A percentile compares a stretch with the other conserved stretches of the same genome.
These are phyloP conservation scores for Withania somnifera DNA, from an alignment of 305 asterid species.

Conservation along the genomic window DNA sequence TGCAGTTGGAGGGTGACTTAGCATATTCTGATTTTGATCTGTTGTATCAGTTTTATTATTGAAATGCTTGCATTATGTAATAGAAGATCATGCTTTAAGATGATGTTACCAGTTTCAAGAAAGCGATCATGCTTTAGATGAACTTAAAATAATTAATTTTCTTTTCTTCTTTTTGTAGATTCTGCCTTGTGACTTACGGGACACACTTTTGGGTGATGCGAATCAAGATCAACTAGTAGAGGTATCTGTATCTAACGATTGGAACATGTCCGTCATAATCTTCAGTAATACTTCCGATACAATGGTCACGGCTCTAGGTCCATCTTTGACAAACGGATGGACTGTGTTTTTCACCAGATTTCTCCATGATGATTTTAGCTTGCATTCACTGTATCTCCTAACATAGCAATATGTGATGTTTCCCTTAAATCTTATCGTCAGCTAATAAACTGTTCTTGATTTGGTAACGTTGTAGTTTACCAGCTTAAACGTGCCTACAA, in stretches of 20 bases:
- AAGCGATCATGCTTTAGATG: too few species aligned
- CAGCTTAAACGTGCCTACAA: not conserved
- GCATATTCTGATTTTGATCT: not conserved
- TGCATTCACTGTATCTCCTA: not conserved
- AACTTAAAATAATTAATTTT: not conserved
- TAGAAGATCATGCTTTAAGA: not conserved
- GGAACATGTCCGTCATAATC: not conserved
- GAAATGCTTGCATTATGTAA: not conserved
- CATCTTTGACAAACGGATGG: not conserved
- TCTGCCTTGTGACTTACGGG: conserved; percentile 52
- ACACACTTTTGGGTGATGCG: conserved; percentile 25
- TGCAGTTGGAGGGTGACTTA: not conserved
- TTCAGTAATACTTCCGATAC: not conserved
- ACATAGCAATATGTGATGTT: not conserved
- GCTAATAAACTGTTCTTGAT: not conserved
- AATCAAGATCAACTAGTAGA: conserved; percentile 35
- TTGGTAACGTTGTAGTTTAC: not conserved
- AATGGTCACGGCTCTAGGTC: not conserved
- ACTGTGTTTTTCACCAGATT: not conserved
- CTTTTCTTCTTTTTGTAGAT: conserved; percentile 24
- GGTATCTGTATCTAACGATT: conserved; percentile 19
- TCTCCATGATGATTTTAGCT: not conserved
- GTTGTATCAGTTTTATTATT: not conserved
- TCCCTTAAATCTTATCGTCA: not conserved
- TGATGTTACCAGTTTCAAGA: too few species aligned